Conservation (phyloP, 2,329 filamentous ascomycete genomes). For the Mollisia scopiformis region DNA sequence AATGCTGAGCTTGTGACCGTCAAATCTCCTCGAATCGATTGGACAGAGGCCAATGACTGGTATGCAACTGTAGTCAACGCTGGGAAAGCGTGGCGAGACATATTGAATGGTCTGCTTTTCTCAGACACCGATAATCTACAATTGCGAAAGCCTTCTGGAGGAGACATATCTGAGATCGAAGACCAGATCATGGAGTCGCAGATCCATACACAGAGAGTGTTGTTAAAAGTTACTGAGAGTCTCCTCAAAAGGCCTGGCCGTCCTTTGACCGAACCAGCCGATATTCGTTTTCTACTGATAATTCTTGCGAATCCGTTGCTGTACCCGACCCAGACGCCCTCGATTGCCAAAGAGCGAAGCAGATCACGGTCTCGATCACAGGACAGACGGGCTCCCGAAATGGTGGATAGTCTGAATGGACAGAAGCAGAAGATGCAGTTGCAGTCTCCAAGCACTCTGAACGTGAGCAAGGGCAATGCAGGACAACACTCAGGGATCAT, state of each 20-base stretch:
- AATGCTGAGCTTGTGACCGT: constrained; percentile 49
- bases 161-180: constrained; percentile 48
- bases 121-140: constrained; percentile 23
- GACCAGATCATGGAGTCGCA: constrained; percentile 62
- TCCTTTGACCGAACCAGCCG: constrained; percentile 66
- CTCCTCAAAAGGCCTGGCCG: constrained; percentile 79
- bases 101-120: constrained; percentile 58
- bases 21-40: constrained; percentile 73
- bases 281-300: constrained; percentile 78
- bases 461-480: constrained; percentile 35
- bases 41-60: constrained; percentile 73
- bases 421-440: constrained; percentile 9
- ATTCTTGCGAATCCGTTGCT: constrained; percentile 79
- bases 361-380: constrained; percentile 29
- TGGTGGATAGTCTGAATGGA: constrained; percentile 5
- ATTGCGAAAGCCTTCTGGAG: constrained; percentile 22
- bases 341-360: constrained; percentile 14
- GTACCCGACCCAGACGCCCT: constrained; percentile 44
- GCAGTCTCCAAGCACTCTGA: constrained; percentile 12
- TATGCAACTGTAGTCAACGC: constrained; percentile 71
- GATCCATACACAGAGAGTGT: constrained; percentile 66
- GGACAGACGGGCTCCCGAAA: constrained; percentile 27
- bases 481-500: constrained; percentile 82
- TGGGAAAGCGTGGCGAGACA: constrained; percentile 66
- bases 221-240: constrained; percentile 79